A percentile compares a stretch with the other conserved stretches of the same genome.
Conservation (phyloP, 441 rosid genomes). For the Aquilaria agallochum region DNA sequence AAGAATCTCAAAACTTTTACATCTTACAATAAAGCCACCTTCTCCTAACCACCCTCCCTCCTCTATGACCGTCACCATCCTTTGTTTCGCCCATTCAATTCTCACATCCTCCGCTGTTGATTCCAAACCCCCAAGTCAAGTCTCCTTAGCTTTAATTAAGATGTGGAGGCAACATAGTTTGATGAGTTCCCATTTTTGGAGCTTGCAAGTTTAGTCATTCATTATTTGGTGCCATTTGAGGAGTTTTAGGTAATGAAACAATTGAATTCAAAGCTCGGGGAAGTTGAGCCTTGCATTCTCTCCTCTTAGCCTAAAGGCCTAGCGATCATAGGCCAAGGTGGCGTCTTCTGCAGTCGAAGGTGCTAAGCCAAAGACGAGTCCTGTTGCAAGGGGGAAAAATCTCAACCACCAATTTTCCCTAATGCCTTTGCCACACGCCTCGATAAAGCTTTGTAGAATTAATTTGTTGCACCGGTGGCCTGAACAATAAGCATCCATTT, state of each 20-base stretch:
- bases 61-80: too few relatives aligned
- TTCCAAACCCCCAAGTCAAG: too few relatives aligned
- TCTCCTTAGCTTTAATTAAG: slow-evolving; percentile 22
- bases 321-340: slow-evolving; percentile 85
- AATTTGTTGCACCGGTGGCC: slow-evolving; percentile 58
- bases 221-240: slow-evolving; percentile 18
- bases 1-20: too few relatives aligned
- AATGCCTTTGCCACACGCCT: slow-evolving; percentile 93
- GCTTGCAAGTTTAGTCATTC: slow-evolving; percentile 19
- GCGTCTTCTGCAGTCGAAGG: slow-evolving; percentile 94
- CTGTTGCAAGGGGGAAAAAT: slow-evolving; percentile 87
- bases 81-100: too few relatives aligned
- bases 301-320: slow-evolving; percentile 81
- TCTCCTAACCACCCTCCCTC: too few relatives aligned
- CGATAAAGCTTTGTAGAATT: slow-evolving; percentile 75
- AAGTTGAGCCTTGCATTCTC: slow-evolving; percentile 85
- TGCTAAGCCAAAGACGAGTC: slow-evolving; percentile 93
- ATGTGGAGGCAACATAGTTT: slow-evolving; percentile 18
- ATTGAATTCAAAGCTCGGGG: slow-evolving; percentile 50
- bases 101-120: too few relatives aligned
- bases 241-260: slow-evolving; percentile 27
- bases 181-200: slow-evolving; percentile 8
- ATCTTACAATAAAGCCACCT: too few relatives aligned
- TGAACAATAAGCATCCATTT: slow-evolving; percentile 42
- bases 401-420: slow-evolving; percentile 99